Percentiles rank a stretch among this genome's conserved stretches.
Evolutionary conservation across 106 monocot genomes (phyloP).

Genomic region (Hemerocallis citrina): DNA sequence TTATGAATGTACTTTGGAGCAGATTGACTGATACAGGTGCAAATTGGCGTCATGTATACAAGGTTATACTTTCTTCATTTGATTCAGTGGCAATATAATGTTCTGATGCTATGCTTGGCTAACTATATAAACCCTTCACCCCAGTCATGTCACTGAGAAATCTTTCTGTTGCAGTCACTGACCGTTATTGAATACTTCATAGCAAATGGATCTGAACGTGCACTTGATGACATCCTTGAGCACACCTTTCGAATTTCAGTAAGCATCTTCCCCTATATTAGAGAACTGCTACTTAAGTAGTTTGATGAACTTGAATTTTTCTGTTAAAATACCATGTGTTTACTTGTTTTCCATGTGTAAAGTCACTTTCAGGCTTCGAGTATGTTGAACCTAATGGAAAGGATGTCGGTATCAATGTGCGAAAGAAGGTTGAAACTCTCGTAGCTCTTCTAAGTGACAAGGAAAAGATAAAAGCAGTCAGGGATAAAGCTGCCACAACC

Average conservation of each 20-base stretch:
- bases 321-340: background rate
- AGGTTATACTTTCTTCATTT: slow-evolving; percentile 33
- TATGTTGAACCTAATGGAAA: slow-evolving; percentile 94
- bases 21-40: slow-evolving; percentile 55
- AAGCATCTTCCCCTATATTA: slow-evolving; percentile 12
- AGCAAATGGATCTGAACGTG: slow-evolving; percentile 88
- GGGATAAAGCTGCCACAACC: slow-evolving; percentile 83
- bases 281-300: background rate
- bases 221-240: slow-evolving; percentile 85
- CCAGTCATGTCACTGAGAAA: background rate
- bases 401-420: slow-evolving; percentile 86
- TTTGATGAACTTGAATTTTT: slow-evolving; percentile 2
- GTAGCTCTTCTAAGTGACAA: slow-evolving; percentile 60
- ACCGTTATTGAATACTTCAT: slow-evolving; percentile 85
- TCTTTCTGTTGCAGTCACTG: slow-evolving; percentile 51
- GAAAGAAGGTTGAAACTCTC: slow-evolving; percentile 88
- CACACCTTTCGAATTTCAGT: slow-evolving; percentile 75
- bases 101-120: background rate
- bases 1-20: slow-evolving; percentile 92
- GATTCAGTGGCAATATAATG: background rate
- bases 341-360: slow-evolving; percentile 16
- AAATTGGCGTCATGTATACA: slow-evolving; percentile 92
- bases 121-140: background rate
- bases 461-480: slow-evolving; percentile 68
- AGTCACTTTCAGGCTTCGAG: slow-evolving; percentile 84